phyloP scores from a whole-genome alignment of 495 filamentous ascomycete genomes.

The Usnea hakonensis region DNA sequence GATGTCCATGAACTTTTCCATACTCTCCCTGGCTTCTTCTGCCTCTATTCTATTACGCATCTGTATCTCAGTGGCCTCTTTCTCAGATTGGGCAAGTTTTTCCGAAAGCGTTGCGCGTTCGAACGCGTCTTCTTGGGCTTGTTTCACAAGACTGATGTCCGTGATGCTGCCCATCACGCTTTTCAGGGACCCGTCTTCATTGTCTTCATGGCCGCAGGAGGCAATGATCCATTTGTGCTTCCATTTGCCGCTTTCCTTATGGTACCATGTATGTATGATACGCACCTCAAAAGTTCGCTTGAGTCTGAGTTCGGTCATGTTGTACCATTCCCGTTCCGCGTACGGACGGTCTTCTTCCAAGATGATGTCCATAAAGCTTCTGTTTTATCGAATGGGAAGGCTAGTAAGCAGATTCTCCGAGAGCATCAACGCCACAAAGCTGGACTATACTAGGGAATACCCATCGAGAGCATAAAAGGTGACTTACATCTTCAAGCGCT shows the following conservation, averaged over 20 bases:
- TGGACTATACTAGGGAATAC: not conserved
- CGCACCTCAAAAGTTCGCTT: constrained; percentile 30
- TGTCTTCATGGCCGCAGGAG: constrained; percentile 57
- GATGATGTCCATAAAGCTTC: not conserved
- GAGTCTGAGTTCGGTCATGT: constrained; percentile 16
- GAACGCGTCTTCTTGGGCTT: constrained; percentile 38
- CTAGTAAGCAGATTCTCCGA: not conserved
- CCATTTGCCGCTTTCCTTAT: constrained; percentile 28
- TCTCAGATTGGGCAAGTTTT: not conserved
- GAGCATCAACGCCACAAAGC: not conserved
- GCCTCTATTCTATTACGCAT: constrained; percentile 44
- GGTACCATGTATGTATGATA: constrained; percentile 57
- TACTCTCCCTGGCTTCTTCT: constrained; percentile 55
- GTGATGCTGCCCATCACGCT: constrained; percentile 57
- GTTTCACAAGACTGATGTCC: constrained; percentile 40
- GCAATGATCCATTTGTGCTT: constrained; percentile 39
- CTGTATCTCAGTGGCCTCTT: not conserved
- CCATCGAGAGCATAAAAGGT: not conserved
- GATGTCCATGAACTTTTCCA: constrained; percentile 82
- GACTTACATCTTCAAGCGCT: not conserved
- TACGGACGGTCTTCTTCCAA: not conserved
- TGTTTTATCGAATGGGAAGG: not conserved
- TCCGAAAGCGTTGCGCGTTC: not conserved
- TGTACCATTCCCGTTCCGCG: not conserved
- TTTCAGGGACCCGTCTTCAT: constrained; percentile 48